Conservation (phyloP, 2,329 filamentous ascomycete species). For the Zopfia rhizophila region DNA sequence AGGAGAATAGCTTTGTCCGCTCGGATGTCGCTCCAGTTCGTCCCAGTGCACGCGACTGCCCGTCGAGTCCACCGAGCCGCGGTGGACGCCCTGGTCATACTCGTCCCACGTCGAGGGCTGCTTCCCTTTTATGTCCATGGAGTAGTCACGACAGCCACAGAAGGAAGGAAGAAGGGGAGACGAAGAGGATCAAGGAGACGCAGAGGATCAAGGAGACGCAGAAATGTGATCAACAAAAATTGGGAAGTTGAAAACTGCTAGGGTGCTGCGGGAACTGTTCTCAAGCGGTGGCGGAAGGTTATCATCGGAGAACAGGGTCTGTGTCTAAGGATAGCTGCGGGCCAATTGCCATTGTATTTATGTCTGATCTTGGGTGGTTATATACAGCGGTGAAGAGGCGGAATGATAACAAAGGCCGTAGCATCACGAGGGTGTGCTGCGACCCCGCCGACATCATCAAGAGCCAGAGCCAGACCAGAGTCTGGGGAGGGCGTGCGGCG, state of each 20-base stretch:
- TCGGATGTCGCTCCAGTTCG: conserved; percentile 43
- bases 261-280: conserved; percentile 14
- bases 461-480: conserved; percentile 4
- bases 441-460: conserved; percentile 21
- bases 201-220: background rate
- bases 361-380: background rate
- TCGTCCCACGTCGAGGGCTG: conserved; percentile 59
- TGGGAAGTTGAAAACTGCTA: background rate
- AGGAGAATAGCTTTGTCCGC: conserved; percentile 37
- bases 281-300: conserved; percentile 37
- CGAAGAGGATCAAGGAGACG: conserved; percentile 17
- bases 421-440: conserved; percentile 22
- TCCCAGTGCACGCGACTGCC: conserved; percentile 52
- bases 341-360: conserved; percentile 15
- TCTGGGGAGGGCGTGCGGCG: conserved; percentile 11
- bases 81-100: conserved; percentile 56
- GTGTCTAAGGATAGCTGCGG: conserved; percentile 6
- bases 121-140: conserved; percentile 52
- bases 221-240: background rate
- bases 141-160: conserved; percentile 16
- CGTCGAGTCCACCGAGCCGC: conserved; percentile 54
- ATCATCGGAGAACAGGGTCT: conserved; percentile 40
- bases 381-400: conserved; percentile 12
- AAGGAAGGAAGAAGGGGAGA: conserved; percentile 24
- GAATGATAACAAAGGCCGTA: conserved; percentile 15